Percentiles rank a stretch among this genome's conserved stretches.
Conservation (phyloP, 495 filamentous ascomycete genomes). For the Xylaria intraflava region DNA sequence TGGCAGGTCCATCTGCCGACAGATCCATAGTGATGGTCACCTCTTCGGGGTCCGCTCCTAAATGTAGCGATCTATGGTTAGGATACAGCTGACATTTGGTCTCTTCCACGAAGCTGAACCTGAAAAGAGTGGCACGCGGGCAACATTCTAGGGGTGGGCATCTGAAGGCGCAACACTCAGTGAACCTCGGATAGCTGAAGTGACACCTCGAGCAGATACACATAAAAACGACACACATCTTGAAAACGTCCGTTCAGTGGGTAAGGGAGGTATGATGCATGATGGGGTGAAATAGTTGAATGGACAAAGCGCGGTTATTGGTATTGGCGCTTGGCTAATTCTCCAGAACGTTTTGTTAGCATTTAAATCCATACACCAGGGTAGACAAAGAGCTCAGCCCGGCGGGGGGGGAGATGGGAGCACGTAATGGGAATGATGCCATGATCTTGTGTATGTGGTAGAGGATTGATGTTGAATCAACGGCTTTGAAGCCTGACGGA, state of each 20-base stretch:
- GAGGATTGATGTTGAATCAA: too few relatives aligned
- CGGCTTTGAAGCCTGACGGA: too few relatives aligned
- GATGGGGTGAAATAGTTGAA: too few relatives aligned
- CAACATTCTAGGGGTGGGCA: neutral
- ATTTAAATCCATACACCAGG: too few relatives aligned
- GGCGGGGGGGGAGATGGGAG: too few relatives aligned
- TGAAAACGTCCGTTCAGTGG: neutral
- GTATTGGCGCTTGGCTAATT: too few relatives aligned
- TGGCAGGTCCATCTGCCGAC: neutral
- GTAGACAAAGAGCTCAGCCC: too few relatives aligned
- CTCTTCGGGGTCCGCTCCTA: neutral
- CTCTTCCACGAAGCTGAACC: neutral
- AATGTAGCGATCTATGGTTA: neutral
- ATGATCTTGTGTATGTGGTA: too few relatives aligned
- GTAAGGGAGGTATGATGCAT: too few relatives aligned
- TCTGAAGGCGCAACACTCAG: neutral
- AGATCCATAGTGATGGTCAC: neutral
- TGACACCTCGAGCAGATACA: conserved; percentile 5
- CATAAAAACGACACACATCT: conserved; percentile 3
- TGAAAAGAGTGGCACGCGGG: neutral
- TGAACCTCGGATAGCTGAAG: neutral
- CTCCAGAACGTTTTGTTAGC: too few relatives aligned
- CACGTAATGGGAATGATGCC: too few relatives aligned
- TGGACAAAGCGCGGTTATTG: too few relatives aligned
- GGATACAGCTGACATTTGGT: neutral